A percentile compares a stretch with the other conserved stretches of the same genome.
These are phyloP conservation scores for Neltuma alba DNA, from an alignment of 306 rosid species.

Conservation along the genomic window DNA sequence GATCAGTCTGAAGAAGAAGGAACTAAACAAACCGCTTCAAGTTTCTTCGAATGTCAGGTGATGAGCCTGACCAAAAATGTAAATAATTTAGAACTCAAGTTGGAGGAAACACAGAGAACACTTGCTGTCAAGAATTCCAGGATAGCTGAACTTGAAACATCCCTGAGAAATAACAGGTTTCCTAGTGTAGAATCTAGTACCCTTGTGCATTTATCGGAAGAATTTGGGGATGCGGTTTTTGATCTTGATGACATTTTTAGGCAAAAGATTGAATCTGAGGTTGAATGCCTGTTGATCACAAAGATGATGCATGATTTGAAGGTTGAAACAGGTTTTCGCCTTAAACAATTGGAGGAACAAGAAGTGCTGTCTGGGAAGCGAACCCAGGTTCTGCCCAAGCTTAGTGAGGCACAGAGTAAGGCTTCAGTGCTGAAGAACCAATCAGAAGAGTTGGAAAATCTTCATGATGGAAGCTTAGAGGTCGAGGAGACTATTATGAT, in stretches of 20 bases:
- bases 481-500: conserved; percentile 59
- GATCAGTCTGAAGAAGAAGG: conserved; percentile 9
- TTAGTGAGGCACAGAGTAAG: conserved; percentile 54
- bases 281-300: conserved; percentile 58
- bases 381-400: conserved; percentile 50
- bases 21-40: conserved; percentile 44
- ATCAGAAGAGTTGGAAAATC: conserved; percentile 57
- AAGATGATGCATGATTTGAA: conserved; percentile 52
- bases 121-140: conserved; percentile 58
- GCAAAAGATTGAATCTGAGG: conserved; percentile 77
- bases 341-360: conserved; percentile 53
- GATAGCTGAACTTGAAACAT: conserved; percentile 70
- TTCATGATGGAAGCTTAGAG: conserved; percentile 47
- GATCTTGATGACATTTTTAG: conserved; percentile 57
- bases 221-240: conserved; percentile 40
- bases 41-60: conserved; percentile 58
- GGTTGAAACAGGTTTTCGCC: conserved; percentile 40
- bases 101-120: conserved; percentile 52
- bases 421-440: conserved; percentile 58
- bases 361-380: conserved; percentile 55
- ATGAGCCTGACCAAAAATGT: conserved; percentile 60
- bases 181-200: conserved; percentile 53
- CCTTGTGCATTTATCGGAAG: conserved; percentile 43
- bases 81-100: conserved; percentile 52
- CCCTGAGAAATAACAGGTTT: conserved; percentile 45